Conservation (phyloP, 306 rosid species). For the Senna siamea region DNA sequence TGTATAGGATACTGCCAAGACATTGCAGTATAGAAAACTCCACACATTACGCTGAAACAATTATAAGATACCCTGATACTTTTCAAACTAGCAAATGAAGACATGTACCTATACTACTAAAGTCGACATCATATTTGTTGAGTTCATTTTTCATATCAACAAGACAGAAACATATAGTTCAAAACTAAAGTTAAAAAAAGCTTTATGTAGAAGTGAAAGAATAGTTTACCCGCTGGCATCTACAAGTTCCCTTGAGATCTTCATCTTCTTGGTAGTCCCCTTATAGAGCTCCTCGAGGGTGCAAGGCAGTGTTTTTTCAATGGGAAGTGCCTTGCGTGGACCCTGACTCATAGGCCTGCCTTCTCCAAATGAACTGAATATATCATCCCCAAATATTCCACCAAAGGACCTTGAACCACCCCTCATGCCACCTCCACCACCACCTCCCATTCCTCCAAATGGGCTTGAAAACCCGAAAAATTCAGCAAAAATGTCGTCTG, state of each 20-base stretch:
- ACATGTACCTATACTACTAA: conserved; percentile 17
- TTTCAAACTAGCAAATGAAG: conserved; percentile 22
- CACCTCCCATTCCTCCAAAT: conserved; percentile 70
- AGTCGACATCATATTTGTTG: background rate
- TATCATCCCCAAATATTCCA: conserved; percentile 72
- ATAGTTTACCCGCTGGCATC: conserved; percentile 81
- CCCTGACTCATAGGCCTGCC: conserved; percentile 65
- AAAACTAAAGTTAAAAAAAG: background rate
- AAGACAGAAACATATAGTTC: background rate
- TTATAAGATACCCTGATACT: background rate
- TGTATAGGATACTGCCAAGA: background rate
- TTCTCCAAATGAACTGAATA: conserved; percentile 69
- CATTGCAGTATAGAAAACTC: background rate
- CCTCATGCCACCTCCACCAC: conserved; percentile 50
- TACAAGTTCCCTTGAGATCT: conserved; percentile 73
- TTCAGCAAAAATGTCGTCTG: conserved; percentile 72
- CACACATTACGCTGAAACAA: background rate
- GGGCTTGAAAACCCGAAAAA: conserved; percentile 82
- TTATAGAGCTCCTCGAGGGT: conserved; percentile 83
- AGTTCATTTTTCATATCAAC: background rate
- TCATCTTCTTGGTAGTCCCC: conserved; percentile 86
- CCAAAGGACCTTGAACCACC: conserved; percentile 70
- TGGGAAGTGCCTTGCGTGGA: conserved; percentile 70
- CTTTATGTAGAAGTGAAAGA: conserved; percentile 21
- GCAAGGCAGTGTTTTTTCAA: conserved; percentile 68